Percentiles rank a stretch among this genome's conserved stretches.
These are phyloP conservation scores for Bifiguratus adelaidae DNA, from an alignment of 192 early-diverging fungal species.

Conservation along the genomic window DNA sequence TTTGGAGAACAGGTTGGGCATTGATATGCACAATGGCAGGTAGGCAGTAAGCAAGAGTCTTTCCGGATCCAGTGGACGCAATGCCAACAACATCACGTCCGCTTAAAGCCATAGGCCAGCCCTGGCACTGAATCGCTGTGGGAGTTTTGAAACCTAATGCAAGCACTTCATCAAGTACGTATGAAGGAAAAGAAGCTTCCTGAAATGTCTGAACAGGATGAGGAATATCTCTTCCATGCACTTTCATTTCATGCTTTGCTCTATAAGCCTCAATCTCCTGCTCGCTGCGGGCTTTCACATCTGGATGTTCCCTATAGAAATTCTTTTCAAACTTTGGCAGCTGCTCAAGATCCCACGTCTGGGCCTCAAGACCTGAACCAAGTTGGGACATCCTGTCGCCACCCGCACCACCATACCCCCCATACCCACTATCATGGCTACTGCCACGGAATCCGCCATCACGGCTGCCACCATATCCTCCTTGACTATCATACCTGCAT, in stretches of 20 bases:
- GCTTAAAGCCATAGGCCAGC: slow-evolving; percentile 96
- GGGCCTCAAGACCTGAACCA: slow-evolving; percentile 38
- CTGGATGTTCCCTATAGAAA: slow-evolving; percentile 84
- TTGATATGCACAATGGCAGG: slow-evolving; percentile 98
- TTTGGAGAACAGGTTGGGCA: slow-evolving; percentile 85
- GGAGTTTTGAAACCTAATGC: slow-evolving; percentile 79
- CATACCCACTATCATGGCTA: slow-evolving; percentile 9
- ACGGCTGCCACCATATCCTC: slow-evolving; percentile 22
- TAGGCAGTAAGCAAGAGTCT: slow-evolving; percentile 89
- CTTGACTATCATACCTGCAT: slow-evolving; percentile 18
- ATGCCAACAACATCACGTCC: slow-evolving; percentile 92
- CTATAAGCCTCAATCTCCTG: slow-evolving; percentile 76
- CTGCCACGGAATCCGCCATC: slow-evolving; percentile 13
- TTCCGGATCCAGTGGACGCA: slow-evolving; percentile 84
- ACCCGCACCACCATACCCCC: slow-evolving; percentile 13
- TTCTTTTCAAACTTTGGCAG: slow-evolving; percentile 90
- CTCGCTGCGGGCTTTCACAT: slow-evolving; percentile 52
- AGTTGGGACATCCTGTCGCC: slow-evolving; percentile 44
- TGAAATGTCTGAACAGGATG: slow-evolving; percentile 82
- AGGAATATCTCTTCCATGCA: slow-evolving; percentile 77
- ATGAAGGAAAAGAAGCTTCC: slow-evolving; percentile 86
- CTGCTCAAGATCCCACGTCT: slow-evolving; percentile 56
- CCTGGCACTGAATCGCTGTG: slow-evolving; percentile 93
- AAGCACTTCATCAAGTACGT: slow-evolving; percentile 80
- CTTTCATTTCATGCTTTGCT: slow-evolving; percentile 67